Evolutionary conservation across 306 rosid genomes (phyloP), one percentile per base, ranked within the genome.

Genomic region (Carpinus fangiana): DNA sequence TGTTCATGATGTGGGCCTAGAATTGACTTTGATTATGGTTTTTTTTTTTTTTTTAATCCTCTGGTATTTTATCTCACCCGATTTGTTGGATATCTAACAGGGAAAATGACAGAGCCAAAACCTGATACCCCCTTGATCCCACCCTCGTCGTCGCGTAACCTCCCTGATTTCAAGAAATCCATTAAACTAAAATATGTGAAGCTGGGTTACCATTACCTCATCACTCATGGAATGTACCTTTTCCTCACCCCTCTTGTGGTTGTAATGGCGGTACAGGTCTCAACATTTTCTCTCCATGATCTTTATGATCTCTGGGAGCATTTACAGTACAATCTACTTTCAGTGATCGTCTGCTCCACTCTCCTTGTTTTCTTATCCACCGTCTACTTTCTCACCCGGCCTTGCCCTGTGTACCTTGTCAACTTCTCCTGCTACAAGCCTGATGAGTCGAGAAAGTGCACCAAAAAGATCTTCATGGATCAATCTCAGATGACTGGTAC

Each of bases 361-460:
- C 96, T 93, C 45, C 92, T 91, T 61, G 98, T 93, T 76, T 93
- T 91, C 76, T 80, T 93, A 4, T 88, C 87, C 72, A 93, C 98
- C 3, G 87, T 93, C 5, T 91, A 87, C 89, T 87, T 93, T 65
- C 46, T 93, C 18, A 91, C 95, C 54, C 98, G 98, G 11, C 97
- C 97, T 70, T 84, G 75, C 17, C 88, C 97, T 0, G 96, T 93
- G 10, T 93, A 84, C 83, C 98, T 93, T 71, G 97, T 93, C 41
- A 67, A 93, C 71, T 93, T 91, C 81, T 79, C 98, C 17, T 93
- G 98, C 82, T 93, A 93, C 90, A 93, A 91, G 78, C 98, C 98
- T 2, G 93, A 93, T 0, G 98, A 87, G 57, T 53, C 90, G 2
- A 84, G 91, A 28, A 88, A 82, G 69, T 93, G 98, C 85, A 86